Conservation (phyloP, 345 rosid species). For the Sonneratia alba region DNA sequence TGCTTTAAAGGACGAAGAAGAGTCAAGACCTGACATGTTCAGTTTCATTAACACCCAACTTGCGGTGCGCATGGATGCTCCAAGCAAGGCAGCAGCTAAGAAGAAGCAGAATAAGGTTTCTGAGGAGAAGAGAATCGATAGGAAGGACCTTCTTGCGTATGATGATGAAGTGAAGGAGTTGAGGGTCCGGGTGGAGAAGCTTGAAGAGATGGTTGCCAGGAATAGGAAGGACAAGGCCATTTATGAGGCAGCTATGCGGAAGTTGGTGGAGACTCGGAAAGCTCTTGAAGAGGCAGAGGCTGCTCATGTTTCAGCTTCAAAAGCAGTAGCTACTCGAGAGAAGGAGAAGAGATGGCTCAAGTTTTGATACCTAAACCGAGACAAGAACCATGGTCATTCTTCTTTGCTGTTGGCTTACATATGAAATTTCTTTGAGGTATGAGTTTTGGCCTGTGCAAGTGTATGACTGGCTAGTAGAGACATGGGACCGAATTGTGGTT, state of each 20-base stretch:
- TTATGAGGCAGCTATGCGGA: slow-evolving; percentile 65
- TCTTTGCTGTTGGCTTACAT: neutral
- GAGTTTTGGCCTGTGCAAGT: neutral
- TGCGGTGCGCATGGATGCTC: slow-evolving; percentile 27
- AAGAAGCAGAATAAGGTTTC: slow-evolving; percentile 39
- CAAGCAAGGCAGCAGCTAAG: slow-evolving; percentile 25
- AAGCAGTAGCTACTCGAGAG: slow-evolving; percentile 57
- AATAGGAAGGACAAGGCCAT: slow-evolving; percentile 73
- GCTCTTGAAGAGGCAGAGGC: slow-evolving; percentile 61
- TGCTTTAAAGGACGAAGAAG: slow-evolving; percentile 51
- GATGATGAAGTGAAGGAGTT: slow-evolving; percentile 69
- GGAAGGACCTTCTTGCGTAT: slow-evolving; percentile 58
- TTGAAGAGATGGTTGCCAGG: slow-evolving; percentile 73
- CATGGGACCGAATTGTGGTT: too few species aligned
- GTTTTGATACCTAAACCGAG: slow-evolving; percentile 33
- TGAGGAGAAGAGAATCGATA: slow-evolving; percentile 49
- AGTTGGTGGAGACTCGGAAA: slow-evolving; percentile 51
- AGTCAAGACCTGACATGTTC: slow-evolving; percentile 62
- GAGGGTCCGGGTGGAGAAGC: slow-evolving; percentile 41
- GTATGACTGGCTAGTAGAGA: neutral
- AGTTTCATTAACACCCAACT: slow-evolving; percentile 67
- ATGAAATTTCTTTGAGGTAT: neutral
- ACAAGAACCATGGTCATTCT: neutral
- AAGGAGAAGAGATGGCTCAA: slow-evolving; percentile 92
- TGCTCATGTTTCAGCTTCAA: slow-evolving; percentile 63